These are phyloP conservation scores for Xerocomellus amylosporus DNA, from an alignment of 768 basidiomycete species.

Conservation along the genomic window DNA sequence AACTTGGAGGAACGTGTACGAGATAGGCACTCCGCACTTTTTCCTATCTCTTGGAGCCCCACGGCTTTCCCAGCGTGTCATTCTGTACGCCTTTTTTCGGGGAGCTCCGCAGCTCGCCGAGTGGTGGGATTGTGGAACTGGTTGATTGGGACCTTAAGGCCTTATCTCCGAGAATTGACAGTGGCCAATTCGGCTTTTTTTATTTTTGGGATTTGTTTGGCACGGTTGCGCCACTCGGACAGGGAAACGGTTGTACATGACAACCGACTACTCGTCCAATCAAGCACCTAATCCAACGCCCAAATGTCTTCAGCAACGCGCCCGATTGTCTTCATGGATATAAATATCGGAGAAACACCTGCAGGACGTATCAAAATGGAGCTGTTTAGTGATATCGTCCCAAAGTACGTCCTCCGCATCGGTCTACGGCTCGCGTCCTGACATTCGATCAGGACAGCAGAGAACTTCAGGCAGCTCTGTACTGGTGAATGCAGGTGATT, in stretches of 20 bases:
- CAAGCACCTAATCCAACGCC: background rate
- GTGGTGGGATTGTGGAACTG: background rate
- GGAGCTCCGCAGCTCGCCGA: conserved; percentile 1
- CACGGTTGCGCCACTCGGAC: background rate
- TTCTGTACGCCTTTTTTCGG: background rate
- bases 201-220: no score
- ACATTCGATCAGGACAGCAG: conserved; percentile 68
- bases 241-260: background rate
- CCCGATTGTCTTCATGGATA: conserved; percentile 96
- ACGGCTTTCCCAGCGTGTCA: background rate
- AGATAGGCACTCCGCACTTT: conserved; percentile 12
- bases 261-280: no score
- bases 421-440: conserved; percentile 1
- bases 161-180: background rate
- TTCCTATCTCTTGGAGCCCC: background rate
- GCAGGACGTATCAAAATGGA: conserved; percentile 97
- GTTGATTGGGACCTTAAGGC: background rate
- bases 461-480: conserved; percentile 96
- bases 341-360: conserved; percentile 94
- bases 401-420: conserved; percentile 59
- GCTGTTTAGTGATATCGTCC: conserved; percentile 91
- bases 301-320: conserved; percentile 52
- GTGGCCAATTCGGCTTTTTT: background rate
- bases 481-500: conserved; percentile 92
- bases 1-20: background rate